Evolutionary conservation across 352 stramenopile genomes (phyloP).

Genomic region (Phytophthora citricola): DNA sequence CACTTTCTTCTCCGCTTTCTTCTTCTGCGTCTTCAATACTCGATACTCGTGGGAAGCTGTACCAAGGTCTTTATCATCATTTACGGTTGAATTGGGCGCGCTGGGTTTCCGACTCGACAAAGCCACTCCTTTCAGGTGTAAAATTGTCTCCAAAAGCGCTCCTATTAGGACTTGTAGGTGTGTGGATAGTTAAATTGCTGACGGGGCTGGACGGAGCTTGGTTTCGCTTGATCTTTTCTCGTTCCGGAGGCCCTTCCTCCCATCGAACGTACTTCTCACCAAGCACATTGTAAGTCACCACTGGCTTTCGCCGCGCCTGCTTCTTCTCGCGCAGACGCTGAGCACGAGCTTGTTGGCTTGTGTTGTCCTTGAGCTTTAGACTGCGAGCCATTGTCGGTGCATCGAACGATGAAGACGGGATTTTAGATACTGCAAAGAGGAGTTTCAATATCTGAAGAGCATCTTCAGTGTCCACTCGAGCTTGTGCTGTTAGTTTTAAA

Average conservation of each 20-base stretch:
- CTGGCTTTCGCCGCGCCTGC: slow-evolving; percentile 35
- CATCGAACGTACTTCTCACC: slow-evolving; percentile 73
- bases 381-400: slow-evolving; percentile 15
- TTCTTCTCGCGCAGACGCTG: slow-evolving; percentile 38
- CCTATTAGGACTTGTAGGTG: slow-evolving; percentile 21
- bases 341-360: slow-evolving; percentile 17
- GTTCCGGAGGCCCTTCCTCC: slow-evolving; percentile 27
- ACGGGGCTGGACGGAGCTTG: slow-evolving; percentile 15
- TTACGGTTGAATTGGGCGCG: background rate
- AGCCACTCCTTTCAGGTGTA: background rate
- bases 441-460: slow-evolving; percentile 33
- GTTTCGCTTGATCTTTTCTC: background rate
- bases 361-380: slow-evolving; percentile 12
- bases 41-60: background rate
- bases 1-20: background rate
- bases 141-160: background rate
- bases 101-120: no score
- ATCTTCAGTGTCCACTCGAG: slow-evolving; percentile 32
- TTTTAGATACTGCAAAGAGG: slow-evolving; percentile 20
- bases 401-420: slow-evolving; percentile 15
- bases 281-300: slow-evolving; percentile 73
- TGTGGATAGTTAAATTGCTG: slow-evolving; percentile 25
- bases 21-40: slow-evolving; percentile 2
- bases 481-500: slow-evolving; percentile 34
- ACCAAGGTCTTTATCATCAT: background rate